These are phyloP conservation scores for Domatiomyces globalis DNA, from an alignment of 2,329 filamentous ascomycete genomes.

Conservation along the genomic window DNA sequence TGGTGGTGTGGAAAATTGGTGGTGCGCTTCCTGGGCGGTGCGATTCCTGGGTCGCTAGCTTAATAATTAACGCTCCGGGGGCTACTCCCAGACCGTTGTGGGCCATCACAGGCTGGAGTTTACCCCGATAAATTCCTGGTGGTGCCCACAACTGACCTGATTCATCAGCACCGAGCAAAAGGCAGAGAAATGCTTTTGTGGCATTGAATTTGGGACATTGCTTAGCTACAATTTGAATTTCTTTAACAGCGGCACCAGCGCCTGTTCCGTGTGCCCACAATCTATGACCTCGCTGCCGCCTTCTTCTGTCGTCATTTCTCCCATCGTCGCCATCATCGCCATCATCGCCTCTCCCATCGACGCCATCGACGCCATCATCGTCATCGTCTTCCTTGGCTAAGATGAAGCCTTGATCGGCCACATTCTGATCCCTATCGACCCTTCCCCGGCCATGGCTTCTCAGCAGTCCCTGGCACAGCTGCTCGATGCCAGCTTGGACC, in stretches of 20 bases:
- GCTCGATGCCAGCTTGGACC: constrained; percentile 81
- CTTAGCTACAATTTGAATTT: background rate
- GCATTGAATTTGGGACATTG: background rate
- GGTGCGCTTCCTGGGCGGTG: no score
- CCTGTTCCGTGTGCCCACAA: no score
- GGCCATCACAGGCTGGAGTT: background rate
- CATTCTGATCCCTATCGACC: background rate
- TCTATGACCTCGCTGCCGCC: no score
- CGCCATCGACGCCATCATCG: no score
- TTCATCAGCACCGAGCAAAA: background rate
- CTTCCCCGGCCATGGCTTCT: constrained; percentile 37
- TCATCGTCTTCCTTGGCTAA: background rate
- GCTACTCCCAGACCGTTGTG: background rate
- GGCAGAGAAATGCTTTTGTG: background rate
- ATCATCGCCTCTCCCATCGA: background rate
- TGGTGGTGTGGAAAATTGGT: no score
- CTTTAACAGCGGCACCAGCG: background rate
- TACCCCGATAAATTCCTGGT: background rate
- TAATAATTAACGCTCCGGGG: no score
- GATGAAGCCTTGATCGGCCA: background rate
- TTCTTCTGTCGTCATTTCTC: background rate
- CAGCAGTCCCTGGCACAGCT: constrained; percentile 52
- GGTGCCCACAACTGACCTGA: background rate
- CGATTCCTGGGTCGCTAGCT: no score
- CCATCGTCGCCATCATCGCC: no score